Evolutionary conservation across 2,329 filamentous ascomycete genomes (phyloP), one percentile per base, ranked within the genome.

Genomic region (Akanthomyces lecanii): DNA sequence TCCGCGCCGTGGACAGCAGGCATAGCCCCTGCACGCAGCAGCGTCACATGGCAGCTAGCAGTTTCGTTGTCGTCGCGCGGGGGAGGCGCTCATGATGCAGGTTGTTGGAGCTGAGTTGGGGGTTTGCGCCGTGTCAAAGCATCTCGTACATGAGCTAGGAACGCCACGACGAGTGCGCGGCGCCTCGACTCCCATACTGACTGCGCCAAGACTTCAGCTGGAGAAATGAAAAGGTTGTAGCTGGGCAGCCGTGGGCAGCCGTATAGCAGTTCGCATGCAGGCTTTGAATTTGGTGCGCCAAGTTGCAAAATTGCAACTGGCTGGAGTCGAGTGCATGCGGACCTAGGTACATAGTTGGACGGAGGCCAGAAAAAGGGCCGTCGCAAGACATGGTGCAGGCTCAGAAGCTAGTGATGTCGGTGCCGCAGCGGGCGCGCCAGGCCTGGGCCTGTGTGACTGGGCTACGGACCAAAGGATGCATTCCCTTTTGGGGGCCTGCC

Each of bases 381-480:
- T 28, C 53, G 40, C 25, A 21, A 54, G 16, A 14, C 40, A 36
- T 23, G 25, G 50, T 36, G 30, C 33, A 2, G 54, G 54, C 54
- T 57, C 40, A 14, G 36, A 25, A 55, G 48, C 28, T 51, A 10
- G 36, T 33, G 33, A 21, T 7, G 18, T 21, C 33, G 30, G 51
- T 21, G 51, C 51, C 21, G 14, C n/a, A 33, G 54, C 42, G 18
- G 18, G 56, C 16, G 56, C 16, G 45, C 30, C 38, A 33, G 57
- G 47, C 48, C 57, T 61, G 48, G 56, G 11, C 47, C 42, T 58
- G 30, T 16, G 56, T 16, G 56, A 57, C 45, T 59, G 44, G 45
- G 30, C 33, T 59, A 10, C 57, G 57, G 57, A 61, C 57, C 57
- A 61, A 61, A 38, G 57, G 57, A 61, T 33, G 45, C 23, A 52